Base-by-base conservation (phyloP, 2,329 filamentous ascomycete genomes). In the Exophiala calicioides region DNA sequence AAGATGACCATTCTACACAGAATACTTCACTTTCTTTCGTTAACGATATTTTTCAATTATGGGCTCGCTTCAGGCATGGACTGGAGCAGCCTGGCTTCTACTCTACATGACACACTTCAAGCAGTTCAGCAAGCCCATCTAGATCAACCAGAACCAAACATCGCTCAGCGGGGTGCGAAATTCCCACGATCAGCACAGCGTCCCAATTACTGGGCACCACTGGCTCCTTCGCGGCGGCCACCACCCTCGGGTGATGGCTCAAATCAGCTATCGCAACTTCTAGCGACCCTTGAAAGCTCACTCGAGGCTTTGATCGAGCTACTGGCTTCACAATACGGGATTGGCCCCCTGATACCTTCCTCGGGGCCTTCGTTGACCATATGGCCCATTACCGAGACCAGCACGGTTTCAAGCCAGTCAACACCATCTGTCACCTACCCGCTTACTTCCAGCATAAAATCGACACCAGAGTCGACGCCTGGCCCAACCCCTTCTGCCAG, bases 261-360 rank as follows among this genome's bases (percentile, higher is more conserved):
- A 3, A 23, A 37, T 4, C 44, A 52, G 30, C 20, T 52, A 33
- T 32, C 38, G 20, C 24, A 45, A 8, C 21, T 52, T 2, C 16
- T 41, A 7, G 20, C 21, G 12, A 33, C 39, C n/a, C 43, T 52
- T 12, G 41, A 36, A 13, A 45, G 32, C 23, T 37, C 40, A 3
- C 18, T 52, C 8, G 40, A 52, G 19, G 30, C 37, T 32, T 32
- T 52, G n/a, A 45, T 44, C 5, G 27, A 37, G 15, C 18, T 52
- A 24, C 21, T 52, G 10, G 24, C 44, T 6, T 40, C 40, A 13
- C 35, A 48, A 18, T 48, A 44, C 18, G 27, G 38, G 26, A 41
- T 49, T 30, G 50, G 16, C 16, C 16, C 35, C 20, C 33, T 31
- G 9, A 19, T 42, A 4, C 16, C 32, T 21, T 26, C 16, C 21